Base-by-base conservation (phyloP, 805 yeast genomes). In the Isabelozyma pseudorhagii region DNA sequence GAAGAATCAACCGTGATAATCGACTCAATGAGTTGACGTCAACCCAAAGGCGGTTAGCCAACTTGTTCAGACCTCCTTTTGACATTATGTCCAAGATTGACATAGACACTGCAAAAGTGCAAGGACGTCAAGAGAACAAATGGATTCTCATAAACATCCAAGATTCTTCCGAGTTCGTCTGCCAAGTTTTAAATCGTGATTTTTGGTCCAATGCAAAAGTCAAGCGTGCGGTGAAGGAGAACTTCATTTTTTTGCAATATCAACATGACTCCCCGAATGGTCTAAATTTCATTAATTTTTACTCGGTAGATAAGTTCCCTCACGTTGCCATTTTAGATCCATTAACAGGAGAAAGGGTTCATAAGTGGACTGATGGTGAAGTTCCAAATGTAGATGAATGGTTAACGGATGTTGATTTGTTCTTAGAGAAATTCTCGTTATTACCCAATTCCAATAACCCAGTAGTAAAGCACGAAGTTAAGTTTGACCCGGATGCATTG, bases 261-360 rank as follows among this genome's bases (percentile, higher is more conserved):
- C 91, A 87, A 53, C 77, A 77, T 46, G 96, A 88, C 59, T 84
- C 94, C 1, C 80, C 81, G 7, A 84, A 81, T 51, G 98, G 97
- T 1, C 75, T 76, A 53, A 79, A 77, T 52, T 94, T 89, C 63
- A 59, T 77, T 15, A 84, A 86, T 53, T 85, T 87, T 59, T 92
- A 94, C 64, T 85, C 86, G 3, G 77, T 88, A 43, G 68, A 74
- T 1, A 80, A 78, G 21, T 86, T 72, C 63, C 99, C 99, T 1
- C 97, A 94, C 64, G 84, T 94, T 40, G 88, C 97, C 1, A 88
- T 94, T 39, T 64, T 94, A 45, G 99, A 94, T 61, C 97, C 99
- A 2, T 82, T 92, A 64, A 94, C 99, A 0, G 98, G 98, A 18
- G 99, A 94, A 67, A 77, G 96, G 51, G 79, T 90, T 49, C 79